Percentiles rank a stretch among this genome's conserved stretches.
Conservation (phyloP, 345 rosid genomes). For the Populus alba region DNA sequence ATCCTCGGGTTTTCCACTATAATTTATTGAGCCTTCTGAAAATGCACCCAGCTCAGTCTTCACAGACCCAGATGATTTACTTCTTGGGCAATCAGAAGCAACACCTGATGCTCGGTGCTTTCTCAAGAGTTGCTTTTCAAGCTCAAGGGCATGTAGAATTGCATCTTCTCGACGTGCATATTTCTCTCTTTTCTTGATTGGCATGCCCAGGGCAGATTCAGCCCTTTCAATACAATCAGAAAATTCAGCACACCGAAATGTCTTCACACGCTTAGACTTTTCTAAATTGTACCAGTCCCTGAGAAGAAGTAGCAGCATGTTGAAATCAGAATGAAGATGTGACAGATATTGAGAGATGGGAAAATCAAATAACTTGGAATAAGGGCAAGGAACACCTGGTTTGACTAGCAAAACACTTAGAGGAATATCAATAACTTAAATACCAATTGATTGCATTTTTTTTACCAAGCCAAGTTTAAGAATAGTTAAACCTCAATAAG, state of each 20-base stretch:
- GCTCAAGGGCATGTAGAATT: constrained; percentile 97
- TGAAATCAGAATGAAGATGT: background rate
- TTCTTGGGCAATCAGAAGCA: constrained; percentile 30
- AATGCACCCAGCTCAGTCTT: constrained; percentile 38
- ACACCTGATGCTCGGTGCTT: constrained; percentile 48
- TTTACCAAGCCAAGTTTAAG: background rate
- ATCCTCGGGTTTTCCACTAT: constrained; percentile 39
- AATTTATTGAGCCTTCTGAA: constrained; percentile 42
- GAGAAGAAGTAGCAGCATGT: constrained; percentile 19
- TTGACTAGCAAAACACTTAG: background rate
- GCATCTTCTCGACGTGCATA: constrained; percentile 99
- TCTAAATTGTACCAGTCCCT: constrained; percentile 99
- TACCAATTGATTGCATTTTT: background rate
- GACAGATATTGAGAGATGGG: background rate
- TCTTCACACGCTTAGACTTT: constrained; percentile 95
- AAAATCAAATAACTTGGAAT: background rate
- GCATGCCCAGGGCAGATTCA: constrained; percentile 72
- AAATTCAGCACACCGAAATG: constrained; percentile 96
- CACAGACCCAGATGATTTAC: constrained; percentile 34
- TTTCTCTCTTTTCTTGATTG: constrained; percentile 89
- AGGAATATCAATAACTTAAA: background rate
- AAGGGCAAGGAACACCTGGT: background rate
- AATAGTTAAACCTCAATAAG: background rate
- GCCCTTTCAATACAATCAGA: constrained; percentile 93
- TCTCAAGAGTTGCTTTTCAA: constrained; percentile 66